These are phyloP conservation scores for Malus hybrid DNA, from an alignment of 331 rosid species.

Conservation along the genomic window DNA sequence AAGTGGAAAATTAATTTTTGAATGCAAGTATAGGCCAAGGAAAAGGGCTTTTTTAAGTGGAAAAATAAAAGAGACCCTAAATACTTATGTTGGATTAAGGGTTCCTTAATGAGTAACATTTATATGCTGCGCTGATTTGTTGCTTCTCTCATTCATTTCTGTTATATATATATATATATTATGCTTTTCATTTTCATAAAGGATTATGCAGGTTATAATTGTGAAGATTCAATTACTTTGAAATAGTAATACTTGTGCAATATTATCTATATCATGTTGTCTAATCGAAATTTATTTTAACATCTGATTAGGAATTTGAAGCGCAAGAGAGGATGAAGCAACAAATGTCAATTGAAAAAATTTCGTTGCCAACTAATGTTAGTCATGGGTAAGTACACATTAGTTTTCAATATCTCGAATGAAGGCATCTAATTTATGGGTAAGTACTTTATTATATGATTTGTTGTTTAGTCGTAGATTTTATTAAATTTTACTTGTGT, in stretches of 20 bases:
- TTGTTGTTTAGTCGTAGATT: background rate
- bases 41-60: background rate
- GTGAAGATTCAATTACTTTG: background rate
- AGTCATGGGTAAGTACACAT: slow-evolving; percentile 71
- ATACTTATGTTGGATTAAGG: background rate
- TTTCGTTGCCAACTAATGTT: slow-evolving; percentile 54
- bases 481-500: background rate
- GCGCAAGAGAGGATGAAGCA: slow-evolving; percentile 90
- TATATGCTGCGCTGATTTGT: background rate
- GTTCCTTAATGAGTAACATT: background rate
- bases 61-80: background rate
- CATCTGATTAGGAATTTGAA: slow-evolving; percentile 67
- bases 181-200: background rate
- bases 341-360: slow-evolving; percentile 64
- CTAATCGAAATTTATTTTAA: background rate
- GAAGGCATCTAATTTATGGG: background rate
- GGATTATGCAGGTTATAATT: background rate
- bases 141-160: background rate
- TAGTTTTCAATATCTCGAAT: background rate
- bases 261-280: background rate
- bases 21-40: background rate
- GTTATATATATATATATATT: background rate
- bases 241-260: background rate
- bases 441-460: background rate
- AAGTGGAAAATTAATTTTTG: background rate